A percentile compares a stretch with the other conserved stretches of the same genome.
Evolutionary conservation across 495 filamentous ascomycete genomes (phyloP).

Genomic region (Penicillium canariense): DNA sequence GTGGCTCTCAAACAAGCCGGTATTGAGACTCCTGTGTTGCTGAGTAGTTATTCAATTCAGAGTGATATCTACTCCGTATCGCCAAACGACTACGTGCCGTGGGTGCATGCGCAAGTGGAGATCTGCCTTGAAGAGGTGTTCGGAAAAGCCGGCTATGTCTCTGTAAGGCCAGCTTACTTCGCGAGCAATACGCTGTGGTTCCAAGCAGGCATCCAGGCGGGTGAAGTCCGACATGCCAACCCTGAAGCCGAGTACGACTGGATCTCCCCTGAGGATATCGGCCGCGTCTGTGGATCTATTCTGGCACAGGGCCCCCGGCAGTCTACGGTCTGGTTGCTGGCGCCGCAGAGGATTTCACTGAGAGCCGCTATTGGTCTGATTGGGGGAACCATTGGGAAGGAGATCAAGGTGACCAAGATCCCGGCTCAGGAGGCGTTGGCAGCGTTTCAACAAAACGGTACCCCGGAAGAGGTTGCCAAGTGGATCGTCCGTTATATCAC

Average conservation of each 20-base stretch:
- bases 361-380: background rate
- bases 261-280: slow-evolving; percentile 6
- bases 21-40: slow-evolving; percentile 2
- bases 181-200: slow-evolving; percentile 3
- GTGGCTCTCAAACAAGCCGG: slow-evolving; percentile 2
- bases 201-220: background rate
- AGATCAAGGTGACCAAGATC: background rate
- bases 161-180: slow-evolving; percentile 1
- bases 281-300: background rate
- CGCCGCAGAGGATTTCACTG: background rate
- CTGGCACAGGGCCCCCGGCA: background rate
- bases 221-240: slow-evolving; percentile 1
- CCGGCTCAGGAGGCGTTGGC: background rate
- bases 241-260: slow-evolving; percentile 7
- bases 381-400: background rate
- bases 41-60: slow-evolving; percentile 9
- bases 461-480: background rate
- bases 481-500: background rate
- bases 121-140: slow-evolving; percentile 10
- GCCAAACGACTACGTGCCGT: slow-evolving; percentile 3
- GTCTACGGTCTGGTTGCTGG: background rate
- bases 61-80: background rate
- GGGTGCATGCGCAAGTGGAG: slow-evolving; percentile 7
- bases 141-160: background rate
- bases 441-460: background rate